Base-by-base conservation (phyloP, 495 filamentous ascomycete species). In the Hyaloscypha finlandica region DNA sequence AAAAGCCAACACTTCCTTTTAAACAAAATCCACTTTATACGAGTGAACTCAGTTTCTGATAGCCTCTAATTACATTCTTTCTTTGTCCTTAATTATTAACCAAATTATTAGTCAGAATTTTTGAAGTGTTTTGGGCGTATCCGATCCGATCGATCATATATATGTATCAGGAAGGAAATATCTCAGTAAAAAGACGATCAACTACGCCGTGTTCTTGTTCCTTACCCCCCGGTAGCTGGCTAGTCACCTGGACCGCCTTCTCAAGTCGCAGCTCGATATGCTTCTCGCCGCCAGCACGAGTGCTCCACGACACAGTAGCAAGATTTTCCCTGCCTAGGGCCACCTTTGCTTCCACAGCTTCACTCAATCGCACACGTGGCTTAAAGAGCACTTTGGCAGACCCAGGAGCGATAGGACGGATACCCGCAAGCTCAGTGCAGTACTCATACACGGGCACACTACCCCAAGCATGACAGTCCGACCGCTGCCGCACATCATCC, bases 381-480 rank as follows among this genome's bases (percentile, higher is more conserved):
- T 71, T 76, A 33, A 78, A 79, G 1, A 64, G 61, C 33, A 78
- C 63, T 32, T 74, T 77, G 8, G 66, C 58, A 4, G 59, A 75
- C 16, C 76, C 76, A 4, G 74, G 58, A 0, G 66, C 66, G 0
- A 75, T 31, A 1, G 74, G 75, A 1, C 32, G 65, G 51, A 80
- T 58, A 8, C 76, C 76, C 39, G 63, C 63, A 32, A 80, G 33
- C 64, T 79, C 77, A 11, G 75, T 75, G 9, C 75, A 77, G 59
- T 71, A 78, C 52, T 80, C 78, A 65, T 78, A 80, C 12, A 80
- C 70, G 9, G 78, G 77, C 16, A 78, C 78, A 62, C 77, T 78
- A 2, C 77, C 77, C 78, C 78, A 80, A 1, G 77, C 78, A 71
- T 80, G 78, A 20, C 78, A 80, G 56, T 80, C 78, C 3, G 75